A percentile compares a stretch with the other conserved stretches of the same genome.
Conservation (phyloP, 805 yeast species). For the Saccharomycopsis schoenii region DNA sequence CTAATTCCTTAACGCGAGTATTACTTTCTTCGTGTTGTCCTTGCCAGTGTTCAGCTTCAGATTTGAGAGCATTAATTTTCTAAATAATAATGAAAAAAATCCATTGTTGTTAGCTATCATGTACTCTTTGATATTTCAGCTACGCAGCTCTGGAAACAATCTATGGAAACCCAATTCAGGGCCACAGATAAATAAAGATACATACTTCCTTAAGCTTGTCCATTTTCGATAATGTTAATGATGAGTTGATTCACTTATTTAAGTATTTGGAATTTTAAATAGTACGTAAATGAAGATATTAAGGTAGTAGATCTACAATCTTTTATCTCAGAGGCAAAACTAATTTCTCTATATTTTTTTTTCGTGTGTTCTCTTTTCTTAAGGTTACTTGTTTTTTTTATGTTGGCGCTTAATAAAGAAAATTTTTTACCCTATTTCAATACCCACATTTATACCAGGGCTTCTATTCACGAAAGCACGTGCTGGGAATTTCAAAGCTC, state of each 20-base stretch:
- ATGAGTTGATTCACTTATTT: not conserved
- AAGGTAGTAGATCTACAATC: not conserved
- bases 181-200: not conserved
- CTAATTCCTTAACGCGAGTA: slow-evolving; percentile 75
- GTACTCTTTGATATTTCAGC: no score
- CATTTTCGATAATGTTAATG: slow-evolving; percentile 4
- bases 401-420: not conserved
- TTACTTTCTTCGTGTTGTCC: slow-evolving; percentile 87
- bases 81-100: slow-evolving; percentile 27
- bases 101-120: not conserved
- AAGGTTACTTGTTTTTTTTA: not conserved
- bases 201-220: slow-evolving; percentile 18
- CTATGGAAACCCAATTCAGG: no score
- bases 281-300: not conserved
- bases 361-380: not conserved
- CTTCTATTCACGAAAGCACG: no score
- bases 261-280: not conserved
- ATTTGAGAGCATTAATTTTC: slow-evolving; percentile 83
- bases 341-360: not conserved
- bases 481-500: no score
- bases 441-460: no score
- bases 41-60: slow-evolving; percentile 96
- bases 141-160: no score
- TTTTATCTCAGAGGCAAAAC: not conserved
- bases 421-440: not conserved